Evolutionary conservation across 1,284 basidiomycete species (phyloP).

Genomic region (Pyrrhoderma lamaoense): DNA sequence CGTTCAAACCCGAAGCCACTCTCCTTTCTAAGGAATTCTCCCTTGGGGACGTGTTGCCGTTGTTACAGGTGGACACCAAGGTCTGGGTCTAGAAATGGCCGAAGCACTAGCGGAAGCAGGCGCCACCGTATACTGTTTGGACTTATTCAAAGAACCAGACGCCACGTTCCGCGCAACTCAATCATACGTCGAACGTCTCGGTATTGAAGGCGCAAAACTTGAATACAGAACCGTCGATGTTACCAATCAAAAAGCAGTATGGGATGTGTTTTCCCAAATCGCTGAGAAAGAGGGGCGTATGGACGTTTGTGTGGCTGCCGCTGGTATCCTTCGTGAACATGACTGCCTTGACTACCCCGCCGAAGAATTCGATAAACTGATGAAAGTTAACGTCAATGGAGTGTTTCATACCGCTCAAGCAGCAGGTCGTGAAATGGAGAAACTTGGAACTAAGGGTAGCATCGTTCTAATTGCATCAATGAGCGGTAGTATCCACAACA

Average conservation of each 20-base stretch:
- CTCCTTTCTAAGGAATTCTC: slow-evolving; percentile 65
- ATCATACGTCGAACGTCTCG: slow-evolving; percentile 43
- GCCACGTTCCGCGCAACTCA: slow-evolving; percentile 57
- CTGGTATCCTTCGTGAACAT: slow-evolving; percentile 62
- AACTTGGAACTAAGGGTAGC: slow-evolving; percentile 63
- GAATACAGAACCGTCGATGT: slow-evolving; percentile 65
- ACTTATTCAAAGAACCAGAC: slow-evolving; percentile 58
- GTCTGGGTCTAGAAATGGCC: slow-evolving; percentile 79
- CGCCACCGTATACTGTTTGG: slow-evolving; percentile 72
- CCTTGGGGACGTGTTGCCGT: slow-evolving; percentile 66
- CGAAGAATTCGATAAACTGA: slow-evolving; percentile 57
- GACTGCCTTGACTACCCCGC: slow-evolving; percentile 66
- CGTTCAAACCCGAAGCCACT: slow-evolving; percentile 34
- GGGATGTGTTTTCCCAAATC: slow-evolving; percentile 50
- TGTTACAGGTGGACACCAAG: slow-evolving; percentile 74
- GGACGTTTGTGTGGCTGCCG: slow-evolving; percentile 71
- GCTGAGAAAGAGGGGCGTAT: slow-evolving; percentile 58
- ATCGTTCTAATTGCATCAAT: slow-evolving; percentile 74
- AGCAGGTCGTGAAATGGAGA: slow-evolving; percentile 67
- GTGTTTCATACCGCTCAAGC: slow-evolving; percentile 75
- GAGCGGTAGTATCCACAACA: slow-evolving; percentile 54
- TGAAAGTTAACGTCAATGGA: slow-evolving; percentile 71
- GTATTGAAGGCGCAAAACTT: slow-evolving; percentile 37
- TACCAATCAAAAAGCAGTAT: slow-evolving; percentile 50
- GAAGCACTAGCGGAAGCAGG: slow-evolving; percentile 72